Evolutionary conservation across 805 yeast genomes (phyloP).

Genomic region (Komagataella phaffii): DNA sequence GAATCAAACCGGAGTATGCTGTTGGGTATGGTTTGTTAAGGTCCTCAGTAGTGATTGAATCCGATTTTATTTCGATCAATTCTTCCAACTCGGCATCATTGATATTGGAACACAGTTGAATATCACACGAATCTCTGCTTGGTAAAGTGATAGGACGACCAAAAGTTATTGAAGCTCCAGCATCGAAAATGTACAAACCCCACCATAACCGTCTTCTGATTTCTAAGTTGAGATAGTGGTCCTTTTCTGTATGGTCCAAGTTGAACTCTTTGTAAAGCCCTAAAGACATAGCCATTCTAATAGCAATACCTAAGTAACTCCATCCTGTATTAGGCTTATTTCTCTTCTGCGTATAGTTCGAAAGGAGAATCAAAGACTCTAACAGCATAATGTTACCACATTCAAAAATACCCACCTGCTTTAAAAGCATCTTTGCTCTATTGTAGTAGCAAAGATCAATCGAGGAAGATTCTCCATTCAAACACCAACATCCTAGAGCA

Average conservation of each 20-base stretch:
- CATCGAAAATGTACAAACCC: slow-evolving; percentile 51
- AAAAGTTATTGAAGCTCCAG: slow-evolving; percentile 49
- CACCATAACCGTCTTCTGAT: slow-evolving; percentile 55
- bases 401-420: slow-evolving; percentile 34
- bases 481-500: slow-evolving; percentile 61
- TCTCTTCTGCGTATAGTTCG: slow-evolving; percentile 51
- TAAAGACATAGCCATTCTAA: slow-evolving; percentile 52
- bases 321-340: slow-evolving; percentile 59
- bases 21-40: slow-evolving; percentile 30
- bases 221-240: slow-evolving; percentile 31
- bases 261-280: slow-evolving; percentile 47
- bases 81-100: slow-evolving; percentile 25
- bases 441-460: slow-evolving; percentile 40
- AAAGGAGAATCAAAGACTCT: slow-evolving; percentile 36
- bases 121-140: slow-evolving; percentile 29
- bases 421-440: slow-evolving; percentile 31
- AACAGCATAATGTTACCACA: slow-evolving; percentile 44
- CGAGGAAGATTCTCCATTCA: slow-evolving; percentile 37
- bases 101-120: slow-evolving; percentile 34
- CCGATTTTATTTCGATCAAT: slow-evolving; percentile 9
- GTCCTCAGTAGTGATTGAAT: slow-evolving; percentile 7
- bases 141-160: slow-evolving; percentile 53
- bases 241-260: slow-evolving; percentile 15
- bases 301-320: slow-evolving; percentile 52
- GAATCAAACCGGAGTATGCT: slow-evolving; percentile 42